phyloP scores from a whole-genome alignment of 768 basidiomycete genomes.

The Tubosaeta brunneosetosa region DNA sequence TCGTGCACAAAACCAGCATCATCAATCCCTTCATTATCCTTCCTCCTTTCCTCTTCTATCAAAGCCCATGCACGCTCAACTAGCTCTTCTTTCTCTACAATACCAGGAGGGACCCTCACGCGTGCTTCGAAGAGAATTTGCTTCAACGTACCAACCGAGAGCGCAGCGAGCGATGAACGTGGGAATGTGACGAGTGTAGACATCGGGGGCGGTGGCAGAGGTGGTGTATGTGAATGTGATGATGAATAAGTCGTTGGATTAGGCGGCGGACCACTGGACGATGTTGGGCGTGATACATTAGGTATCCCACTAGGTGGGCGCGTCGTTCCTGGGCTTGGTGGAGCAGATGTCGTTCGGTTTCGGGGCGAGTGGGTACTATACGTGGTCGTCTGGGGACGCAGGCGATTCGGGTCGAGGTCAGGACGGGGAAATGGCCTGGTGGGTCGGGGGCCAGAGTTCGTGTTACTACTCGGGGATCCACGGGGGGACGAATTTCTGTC shows the following conservation, averaged over 20 bases:
- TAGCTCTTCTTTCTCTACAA: constrained; percentile 87
- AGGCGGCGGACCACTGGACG: constrained; percentile 14
- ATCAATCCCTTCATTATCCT: constrained; percentile 40
- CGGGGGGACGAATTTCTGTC: constrained; percentile 15
- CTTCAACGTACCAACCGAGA: constrained; percentile 75
- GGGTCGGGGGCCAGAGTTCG: constrained; percentile 20
- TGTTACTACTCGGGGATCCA: constrained; percentile 3
- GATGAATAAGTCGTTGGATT: constrained; percentile 9
- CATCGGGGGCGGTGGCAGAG: constrained; percentile 44
- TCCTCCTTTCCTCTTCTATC: constrained; percentile 60
- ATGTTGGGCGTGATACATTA: constrained; percentile 13
- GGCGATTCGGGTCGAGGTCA: constrained; percentile 51
- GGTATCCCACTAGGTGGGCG: constrained; percentile 2
- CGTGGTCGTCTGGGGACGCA: constrained; percentile 16
- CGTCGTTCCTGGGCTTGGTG: constrained; percentile 10
- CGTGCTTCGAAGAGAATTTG: constrained; percentile 76
- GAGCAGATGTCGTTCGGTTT: constrained; percentile 21
- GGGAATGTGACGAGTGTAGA: constrained; percentile 66
- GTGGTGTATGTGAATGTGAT: constrained; percentile 29
- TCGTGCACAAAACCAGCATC: constrained; percentile 12
- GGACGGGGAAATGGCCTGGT: constrained; percentile 51
- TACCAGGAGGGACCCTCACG: constrained; percentile 44
- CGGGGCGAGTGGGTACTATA: constrained; percentile 17
- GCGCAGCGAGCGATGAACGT: constrained; percentile 46
- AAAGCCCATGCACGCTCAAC: constrained; percentile 62